Conservation (phyloP, 768 basidiomycete genomes). For the Sarcodon sp. region DNA sequence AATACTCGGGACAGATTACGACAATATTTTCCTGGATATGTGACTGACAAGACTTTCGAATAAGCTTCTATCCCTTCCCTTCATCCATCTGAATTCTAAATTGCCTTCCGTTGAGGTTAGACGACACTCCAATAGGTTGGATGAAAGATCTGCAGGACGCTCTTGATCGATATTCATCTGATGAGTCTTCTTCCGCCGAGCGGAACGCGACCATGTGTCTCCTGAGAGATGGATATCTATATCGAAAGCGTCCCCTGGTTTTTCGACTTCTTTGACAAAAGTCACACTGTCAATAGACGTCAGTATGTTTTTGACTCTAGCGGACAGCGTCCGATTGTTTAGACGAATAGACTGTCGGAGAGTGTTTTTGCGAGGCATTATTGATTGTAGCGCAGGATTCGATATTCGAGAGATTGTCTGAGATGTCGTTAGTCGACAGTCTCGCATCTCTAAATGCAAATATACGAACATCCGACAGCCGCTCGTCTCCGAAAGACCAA, state of each 20-base stretch:
- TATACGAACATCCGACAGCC: constrained; percentile 66
- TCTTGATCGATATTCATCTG: not conserved
- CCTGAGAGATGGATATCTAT: constrained; percentile 7
- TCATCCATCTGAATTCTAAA: constrained; percentile 49
- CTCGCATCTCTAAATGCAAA: not conserved
- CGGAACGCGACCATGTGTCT: constrained; percentile 63
- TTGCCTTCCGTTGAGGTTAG: constrained; percentile 9
- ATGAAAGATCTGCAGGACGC: not conserved
- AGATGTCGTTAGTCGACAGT: not conserved
- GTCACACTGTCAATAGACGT: constrained; percentile 17
- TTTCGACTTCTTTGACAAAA: constrained; percentile 1
- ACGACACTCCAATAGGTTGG: constrained; percentile 10
- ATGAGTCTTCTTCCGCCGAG: constrained; percentile 31
- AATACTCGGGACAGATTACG: not conserved
- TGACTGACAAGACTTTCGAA: constrained; percentile 64
- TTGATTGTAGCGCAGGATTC: constrained; percentile 29
- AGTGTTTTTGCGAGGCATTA: constrained; percentile 48
- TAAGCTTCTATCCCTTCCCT: constrained; percentile 39
- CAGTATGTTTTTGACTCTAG: constrained; percentile 19
- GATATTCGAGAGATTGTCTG: constrained; percentile 24
- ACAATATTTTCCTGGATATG: not conserved
- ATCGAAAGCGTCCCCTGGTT: not conserved
- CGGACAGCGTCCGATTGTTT: constrained; percentile 1
- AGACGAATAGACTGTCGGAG: constrained; percentile 25
- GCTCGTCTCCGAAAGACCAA: constrained; percentile 61